Conservation (phyloP, 225 moss, liverwort and hornwort genomes). For the Sphagnum tenellum region DNA sequence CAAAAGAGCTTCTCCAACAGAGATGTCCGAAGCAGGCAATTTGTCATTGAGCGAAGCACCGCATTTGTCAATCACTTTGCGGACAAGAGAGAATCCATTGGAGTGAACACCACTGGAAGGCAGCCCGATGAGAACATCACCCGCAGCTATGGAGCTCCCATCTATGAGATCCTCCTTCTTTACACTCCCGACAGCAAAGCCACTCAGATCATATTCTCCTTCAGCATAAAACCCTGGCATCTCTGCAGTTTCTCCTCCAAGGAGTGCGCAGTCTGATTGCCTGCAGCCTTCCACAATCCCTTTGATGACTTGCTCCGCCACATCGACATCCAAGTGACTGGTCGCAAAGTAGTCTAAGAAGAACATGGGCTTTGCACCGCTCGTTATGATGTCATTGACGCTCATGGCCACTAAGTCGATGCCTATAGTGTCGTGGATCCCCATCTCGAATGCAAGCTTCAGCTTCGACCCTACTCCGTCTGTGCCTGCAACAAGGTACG, state of each 20-base stretch:
- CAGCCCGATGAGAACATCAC: constrained; percentile 45
- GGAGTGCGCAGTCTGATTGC: constrained; percentile 70
- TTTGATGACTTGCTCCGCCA: constrained; percentile 92
- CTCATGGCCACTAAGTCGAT: constrained; percentile 98
- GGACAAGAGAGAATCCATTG: constrained; percentile 39
- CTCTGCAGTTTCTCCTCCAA: constrained; percentile 95
- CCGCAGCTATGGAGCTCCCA: constrained; percentile 53
- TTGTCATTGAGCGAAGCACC: constrained; percentile 53
- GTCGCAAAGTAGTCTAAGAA: constrained; percentile 96
- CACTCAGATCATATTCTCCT: constrained; percentile 89
- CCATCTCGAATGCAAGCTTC: constrained; percentile 86
- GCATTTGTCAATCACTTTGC: constrained; percentile 57
- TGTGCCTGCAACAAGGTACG: constrained; percentile 83
- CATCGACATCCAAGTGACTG: constrained; percentile 75
- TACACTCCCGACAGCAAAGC: constrained; percentile 84
- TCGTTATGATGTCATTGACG: constrained; percentile 88
- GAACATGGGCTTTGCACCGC: constrained; percentile 82
- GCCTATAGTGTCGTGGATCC: constrained; percentile 79
- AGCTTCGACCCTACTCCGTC: constrained; percentile 97
- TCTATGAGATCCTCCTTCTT: constrained; percentile 81
- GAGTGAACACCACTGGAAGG: constrained; percentile 37
- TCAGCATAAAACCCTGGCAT: constrained; percentile 87
- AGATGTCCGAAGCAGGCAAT: constrained; percentile 48
- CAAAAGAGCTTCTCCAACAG: constrained; percentile 69
- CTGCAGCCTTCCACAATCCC: constrained; percentile 88